These are phyloP conservation scores for Pseudofabraea citricarpa DNA, from an alignment of 2,329 filamentous ascomycete species.

Conservation along the genomic window DNA sequence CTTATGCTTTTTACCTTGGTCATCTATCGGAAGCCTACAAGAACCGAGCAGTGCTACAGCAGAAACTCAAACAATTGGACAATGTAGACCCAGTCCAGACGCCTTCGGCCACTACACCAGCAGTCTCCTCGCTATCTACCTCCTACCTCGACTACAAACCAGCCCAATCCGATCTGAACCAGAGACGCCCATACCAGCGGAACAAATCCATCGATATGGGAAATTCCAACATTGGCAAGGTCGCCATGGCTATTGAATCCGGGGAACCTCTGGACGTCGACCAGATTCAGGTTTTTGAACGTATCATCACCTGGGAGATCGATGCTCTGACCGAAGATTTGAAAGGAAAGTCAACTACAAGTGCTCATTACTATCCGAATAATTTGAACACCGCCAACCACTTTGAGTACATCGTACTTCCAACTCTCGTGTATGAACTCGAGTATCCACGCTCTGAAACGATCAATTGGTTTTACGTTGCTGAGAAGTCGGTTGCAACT, in stretches of 20 bases:
- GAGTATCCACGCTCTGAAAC: conserved; percentile 68
- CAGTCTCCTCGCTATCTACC: conserved; percentile 37
- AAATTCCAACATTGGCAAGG: conserved; percentile 48
- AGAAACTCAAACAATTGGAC: conserved; percentile 53
- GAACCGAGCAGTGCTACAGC: conserved; percentile 38
- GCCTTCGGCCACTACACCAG: conserved; percentile 38
- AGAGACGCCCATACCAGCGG: conserved; percentile 34
- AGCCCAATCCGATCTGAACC: conserved; percentile 35
- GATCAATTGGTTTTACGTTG: conserved; percentile 71
- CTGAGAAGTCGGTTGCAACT: conserved; percentile 65
- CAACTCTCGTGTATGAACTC: conserved; percentile 74
- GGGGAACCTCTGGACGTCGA: conserved; percentile 53
- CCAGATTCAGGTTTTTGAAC: conserved; percentile 59
- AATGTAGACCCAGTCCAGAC: conserved; percentile 40
- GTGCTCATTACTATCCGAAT: conserved; percentile 54
- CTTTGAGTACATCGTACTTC: conserved; percentile 68
- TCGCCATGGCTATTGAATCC: conserved; percentile 58
- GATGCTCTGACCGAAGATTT: conserved; percentile 58
- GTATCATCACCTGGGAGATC: conserved; percentile 59
- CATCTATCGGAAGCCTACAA: conserved; percentile 59
- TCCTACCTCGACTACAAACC: conserved; percentile 38
- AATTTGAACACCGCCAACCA: conserved; percentile 64
- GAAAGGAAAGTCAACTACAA: conserved; percentile 49
- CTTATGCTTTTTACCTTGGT: conserved; percentile 75
- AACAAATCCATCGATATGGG: conserved; percentile 13